These are phyloP conservation scores for Talaromyces borbonicus DNA, from an alignment of 495 filamentous ascomycete genomes.

Conservation along the genomic window DNA sequence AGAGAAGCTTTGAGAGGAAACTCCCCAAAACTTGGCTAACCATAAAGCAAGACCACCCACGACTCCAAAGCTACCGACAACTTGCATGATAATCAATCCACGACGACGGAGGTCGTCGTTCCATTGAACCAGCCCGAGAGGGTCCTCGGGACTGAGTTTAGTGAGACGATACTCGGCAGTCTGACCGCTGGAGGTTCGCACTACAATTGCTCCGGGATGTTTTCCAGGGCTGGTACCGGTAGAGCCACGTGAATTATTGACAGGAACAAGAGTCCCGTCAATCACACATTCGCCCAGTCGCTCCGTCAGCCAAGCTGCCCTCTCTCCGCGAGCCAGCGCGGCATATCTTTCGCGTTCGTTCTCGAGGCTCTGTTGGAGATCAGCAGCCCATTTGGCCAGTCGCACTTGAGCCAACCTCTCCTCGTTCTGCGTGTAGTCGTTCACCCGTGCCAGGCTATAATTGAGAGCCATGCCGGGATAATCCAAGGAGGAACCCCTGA, in stretches of 20 bases:
- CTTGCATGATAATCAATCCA: constrained; percentile 62
- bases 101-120: constrained; percentile 55
- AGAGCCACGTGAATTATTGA: constrained; percentile 28
- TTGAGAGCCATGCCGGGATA: constrained; percentile 34
- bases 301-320: constrained; percentile 71
- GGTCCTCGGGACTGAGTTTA: constrained; percentile 50
- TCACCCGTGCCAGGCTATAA: constrained; percentile 60
- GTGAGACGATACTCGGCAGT: constrained; percentile 21
- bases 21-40: constrained; percentile 39
- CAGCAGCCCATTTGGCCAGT: constrained; percentile 81
- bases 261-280: constrained; percentile 57
- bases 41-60: constrained; percentile 65
- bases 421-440: constrained; percentile 62
- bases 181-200: constrained; percentile 17
- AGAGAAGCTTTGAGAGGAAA: constrained; percentile 26
- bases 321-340: constrained; percentile 56
- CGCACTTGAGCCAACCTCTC: constrained; percentile 68
- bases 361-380: constrained; percentile 73
- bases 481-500: constrained; percentile 13
- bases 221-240: constrained; percentile 16
- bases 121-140: constrained; percentile 63
- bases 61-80: constrained; percentile 66
- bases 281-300: constrained; percentile 62
- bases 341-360: constrained; percentile 75
- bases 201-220: constrained; percentile 13